These are phyloP conservation scores for Fusarium tricinctum DNA, from an alignment of 2,329 filamentous ascomycete genomes.

Conservation along the genomic window DNA sequence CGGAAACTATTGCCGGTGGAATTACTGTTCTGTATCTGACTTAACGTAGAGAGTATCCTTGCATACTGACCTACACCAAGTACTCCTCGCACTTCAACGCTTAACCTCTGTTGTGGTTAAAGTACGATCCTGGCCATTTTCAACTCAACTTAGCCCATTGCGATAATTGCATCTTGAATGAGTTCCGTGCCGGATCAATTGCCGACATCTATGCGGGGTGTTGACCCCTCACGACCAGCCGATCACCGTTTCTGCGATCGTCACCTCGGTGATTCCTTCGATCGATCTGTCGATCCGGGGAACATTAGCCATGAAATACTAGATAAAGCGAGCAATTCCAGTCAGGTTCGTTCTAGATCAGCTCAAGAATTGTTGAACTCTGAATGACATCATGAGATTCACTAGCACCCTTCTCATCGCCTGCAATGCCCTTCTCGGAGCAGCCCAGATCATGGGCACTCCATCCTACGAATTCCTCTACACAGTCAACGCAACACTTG, in stretches of 20 bases:
- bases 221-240: constrained; percentile 23
- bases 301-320: neutral
- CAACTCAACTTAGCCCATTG: neutral
- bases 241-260: constrained; percentile 7
- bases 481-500: constrained; percentile 42
- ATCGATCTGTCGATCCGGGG: constrained; percentile 13
- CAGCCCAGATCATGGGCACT: constrained; percentile 35
- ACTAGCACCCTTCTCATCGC: constrained; percentile 1
- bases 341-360: neutral
- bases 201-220: constrained; percentile 31
- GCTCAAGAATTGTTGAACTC: neutral
- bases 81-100: neutral
- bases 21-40: neutral
- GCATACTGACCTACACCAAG: neutral
- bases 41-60: neutral
- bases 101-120: constrained; percentile 5
- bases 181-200: constrained; percentile 25
- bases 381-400: constrained; percentile 30
- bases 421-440: constrained; percentile 11
- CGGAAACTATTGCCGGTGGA: neutral
- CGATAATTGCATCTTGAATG: neutral
- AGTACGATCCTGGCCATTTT: neutral
- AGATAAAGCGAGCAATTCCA: fast-evolving
- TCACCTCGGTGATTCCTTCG: constrained; percentile 6
- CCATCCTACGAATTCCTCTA: constrained; percentile 44